Evolutionary conservation across 345 rosid genomes (phyloP).

Genomic region (Gossypium bickii): DNA sequence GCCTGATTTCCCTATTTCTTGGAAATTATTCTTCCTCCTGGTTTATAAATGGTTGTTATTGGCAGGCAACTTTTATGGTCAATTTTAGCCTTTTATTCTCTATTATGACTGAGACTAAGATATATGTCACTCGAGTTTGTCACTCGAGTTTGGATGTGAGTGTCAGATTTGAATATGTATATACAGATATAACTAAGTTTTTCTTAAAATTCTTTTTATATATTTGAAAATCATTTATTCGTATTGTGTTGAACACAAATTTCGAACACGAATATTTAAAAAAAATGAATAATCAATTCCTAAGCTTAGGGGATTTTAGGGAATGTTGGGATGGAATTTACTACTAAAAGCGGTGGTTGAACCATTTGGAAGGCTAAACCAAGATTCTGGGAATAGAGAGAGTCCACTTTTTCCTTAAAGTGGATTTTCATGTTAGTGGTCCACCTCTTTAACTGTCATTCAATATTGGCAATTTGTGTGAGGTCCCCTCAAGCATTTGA

Average conservation of each 20-base stretch:
- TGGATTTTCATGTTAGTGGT: slow-evolving; percentile 5
- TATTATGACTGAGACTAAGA: not conserved
- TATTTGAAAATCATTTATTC: too few relatives aligned
- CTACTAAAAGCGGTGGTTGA: not conserved
- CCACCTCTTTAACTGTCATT: not conserved
- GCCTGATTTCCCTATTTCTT: not conserved
- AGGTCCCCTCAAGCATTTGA: not conserved
- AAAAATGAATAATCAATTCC: not conserved
- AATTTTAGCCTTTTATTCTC: not conserved
- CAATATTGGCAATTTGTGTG: not conserved
- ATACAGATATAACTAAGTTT: too few relatives aligned
- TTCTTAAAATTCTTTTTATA: too few relatives aligned
- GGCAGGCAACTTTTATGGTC: not conserved
- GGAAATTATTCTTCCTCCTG: not conserved
- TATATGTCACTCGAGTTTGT: too few relatives aligned
- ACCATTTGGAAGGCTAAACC: not conserved
- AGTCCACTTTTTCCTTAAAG: not conserved
- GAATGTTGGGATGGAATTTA: not conserved
- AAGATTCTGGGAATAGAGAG: not conserved
- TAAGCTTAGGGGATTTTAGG: not conserved
- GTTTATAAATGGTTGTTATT: not conserved
- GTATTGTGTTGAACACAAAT: too few relatives aligned
- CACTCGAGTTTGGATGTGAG: too few relatives aligned
- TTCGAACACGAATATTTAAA: too few relatives aligned
- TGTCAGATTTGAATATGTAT: too few relatives aligned